A percentile compares a stretch with the other conserved stretches of the same genome.
Conservation (phyloP, 208 protist species). For the Trypanosoma rangeli region DNA sequence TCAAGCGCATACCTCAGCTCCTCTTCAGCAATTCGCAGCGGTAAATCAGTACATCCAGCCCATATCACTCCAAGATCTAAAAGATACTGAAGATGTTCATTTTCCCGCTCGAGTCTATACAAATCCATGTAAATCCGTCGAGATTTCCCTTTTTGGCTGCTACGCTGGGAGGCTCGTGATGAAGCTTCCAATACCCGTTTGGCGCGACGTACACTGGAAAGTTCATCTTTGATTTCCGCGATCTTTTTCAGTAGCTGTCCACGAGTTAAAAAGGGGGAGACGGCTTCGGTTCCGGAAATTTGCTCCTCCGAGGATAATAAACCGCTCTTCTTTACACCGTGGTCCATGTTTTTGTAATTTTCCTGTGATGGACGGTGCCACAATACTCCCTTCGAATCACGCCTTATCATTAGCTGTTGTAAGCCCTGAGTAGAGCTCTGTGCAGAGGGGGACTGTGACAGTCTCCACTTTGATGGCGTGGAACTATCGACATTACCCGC, state of each 20-base stretch:
- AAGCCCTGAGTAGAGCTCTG: not conserved
- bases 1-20: conserved; percentile 45
- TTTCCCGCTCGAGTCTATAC: conserved; percentile 33
- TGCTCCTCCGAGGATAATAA: not conserved
- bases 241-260: not conserved
- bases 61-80: conserved; percentile 10
- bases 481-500: not conserved
- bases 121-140: conserved; percentile 24
- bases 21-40: conserved; percentile 44
- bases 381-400: not conserved
- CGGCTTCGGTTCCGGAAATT: not conserved
- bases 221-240: not conserved
- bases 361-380: not conserved
- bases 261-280: not conserved
- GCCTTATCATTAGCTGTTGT: not conserved
- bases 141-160: not conserved
- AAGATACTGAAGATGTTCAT: conserved; percentile 33
- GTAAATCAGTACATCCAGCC: conserved; percentile 12
- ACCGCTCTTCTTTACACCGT: not conserved
- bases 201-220: conserved; percentile 6
- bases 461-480: not conserved
- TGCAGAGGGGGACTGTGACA: not conserved
- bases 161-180: not conserved
- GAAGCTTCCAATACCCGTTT: conserved; percentile 1
- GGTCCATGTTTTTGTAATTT: not conserved